phyloP scores from a whole-genome alignment of 768 basidiomycete genomes.

The Auricularia heimuer region DNA sequence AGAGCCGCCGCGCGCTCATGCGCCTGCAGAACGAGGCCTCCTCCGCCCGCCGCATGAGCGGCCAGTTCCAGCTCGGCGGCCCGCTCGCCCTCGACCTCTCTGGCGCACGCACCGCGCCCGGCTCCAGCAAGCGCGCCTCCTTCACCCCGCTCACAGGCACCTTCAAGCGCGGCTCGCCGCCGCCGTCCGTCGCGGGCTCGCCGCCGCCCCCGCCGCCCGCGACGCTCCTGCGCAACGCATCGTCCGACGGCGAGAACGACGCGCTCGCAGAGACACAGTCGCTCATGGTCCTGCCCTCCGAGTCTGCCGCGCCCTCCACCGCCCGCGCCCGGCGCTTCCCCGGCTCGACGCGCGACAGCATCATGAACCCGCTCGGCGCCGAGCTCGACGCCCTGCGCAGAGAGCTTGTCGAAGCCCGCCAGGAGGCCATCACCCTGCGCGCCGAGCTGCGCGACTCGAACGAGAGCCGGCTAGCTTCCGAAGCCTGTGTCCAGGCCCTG shows the following conservation, averaged over 20 bases:
- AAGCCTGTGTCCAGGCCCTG: slow-evolving; percentile 72
- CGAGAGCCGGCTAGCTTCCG: slow-evolving; percentile 82
- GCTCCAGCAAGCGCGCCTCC: slow-evolving; percentile 55
- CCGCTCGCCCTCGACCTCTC: slow-evolving; percentile 41
- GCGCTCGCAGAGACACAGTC: slow-evolving; percentile 5
- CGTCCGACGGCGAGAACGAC: slow-evolving; percentile 40
- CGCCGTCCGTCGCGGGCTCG: background rate
- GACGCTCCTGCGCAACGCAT: slow-evolving; percentile 25
- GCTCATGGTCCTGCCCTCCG: slow-evolving; percentile 7
- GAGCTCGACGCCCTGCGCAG: slow-evolving; percentile 51
- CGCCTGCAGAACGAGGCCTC: slow-evolving; percentile 66
- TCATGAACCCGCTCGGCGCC: slow-evolving; percentile 12
- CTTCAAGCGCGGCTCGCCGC: slow-evolving; percentile 9
- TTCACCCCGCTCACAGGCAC: slow-evolving; percentile 64
- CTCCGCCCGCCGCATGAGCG: slow-evolving; percentile 35
- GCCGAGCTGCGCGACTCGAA: slow-evolving; percentile 65
- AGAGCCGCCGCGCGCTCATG: slow-evolving; percentile 83
- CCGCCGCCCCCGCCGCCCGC: background rate
- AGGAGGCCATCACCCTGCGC: slow-evolving; percentile 52
- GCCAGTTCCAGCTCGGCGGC: slow-evolving; percentile 28
- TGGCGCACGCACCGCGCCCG: slow-evolving; percentile 38
- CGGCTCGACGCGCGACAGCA: slow-evolving; percentile 19
- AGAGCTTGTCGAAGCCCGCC: slow-evolving; percentile 46
- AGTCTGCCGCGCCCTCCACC: slow-evolving; percentile 7
- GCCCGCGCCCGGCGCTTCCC: slow-evolving; percentile 18